phyloP scores from a whole-genome alignment of 2,329 filamentous ascomycete species.

The Aspergillus sp. region DNA sequence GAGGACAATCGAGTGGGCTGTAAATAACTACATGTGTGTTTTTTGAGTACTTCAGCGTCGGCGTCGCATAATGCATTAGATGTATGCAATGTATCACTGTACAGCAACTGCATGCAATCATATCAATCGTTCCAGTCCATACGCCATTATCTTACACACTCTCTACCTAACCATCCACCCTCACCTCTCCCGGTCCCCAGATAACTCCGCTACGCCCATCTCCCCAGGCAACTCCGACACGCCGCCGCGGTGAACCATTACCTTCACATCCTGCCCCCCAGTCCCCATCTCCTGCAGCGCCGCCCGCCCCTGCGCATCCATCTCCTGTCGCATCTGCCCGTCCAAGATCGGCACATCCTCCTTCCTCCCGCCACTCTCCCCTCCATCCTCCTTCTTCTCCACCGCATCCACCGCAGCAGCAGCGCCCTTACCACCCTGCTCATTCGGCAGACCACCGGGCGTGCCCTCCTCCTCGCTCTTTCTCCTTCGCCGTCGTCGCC shows the following conservation, averaged over 20 bases:
- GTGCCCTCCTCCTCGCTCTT: background rate
- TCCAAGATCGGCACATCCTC: slow-evolving; percentile 8
- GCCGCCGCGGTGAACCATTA: background rate
- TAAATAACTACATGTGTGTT: slow-evolving; percentile 9
- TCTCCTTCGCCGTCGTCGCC: background rate
- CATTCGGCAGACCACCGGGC: background rate
- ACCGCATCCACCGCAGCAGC: background rate
- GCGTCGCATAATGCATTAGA: slow-evolving; percentile 16
- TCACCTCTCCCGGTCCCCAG: background rate
- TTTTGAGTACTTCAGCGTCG: slow-evolving; percentile 18
- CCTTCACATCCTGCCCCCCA: background rate
- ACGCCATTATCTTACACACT: background rate
- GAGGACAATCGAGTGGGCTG: background rate
- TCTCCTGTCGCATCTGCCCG: slow-evolving; percentile 9
- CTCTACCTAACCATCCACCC: background rate
- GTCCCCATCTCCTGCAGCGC: slow-evolving; percentile 11
- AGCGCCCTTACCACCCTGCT: background rate
- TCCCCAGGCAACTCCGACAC: background rate
- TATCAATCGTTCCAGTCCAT: background rate
- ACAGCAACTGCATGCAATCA: background rate
- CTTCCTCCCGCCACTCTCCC: background rate
- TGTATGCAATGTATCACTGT: background rate
- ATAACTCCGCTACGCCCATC: background rate
- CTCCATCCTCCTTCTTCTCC: background rate
- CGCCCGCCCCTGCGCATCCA: slow-evolving; percentile 9